Conservation (phyloP, 2,329 filamentous ascomycete species). For the Chaetomium globosum region DNA sequence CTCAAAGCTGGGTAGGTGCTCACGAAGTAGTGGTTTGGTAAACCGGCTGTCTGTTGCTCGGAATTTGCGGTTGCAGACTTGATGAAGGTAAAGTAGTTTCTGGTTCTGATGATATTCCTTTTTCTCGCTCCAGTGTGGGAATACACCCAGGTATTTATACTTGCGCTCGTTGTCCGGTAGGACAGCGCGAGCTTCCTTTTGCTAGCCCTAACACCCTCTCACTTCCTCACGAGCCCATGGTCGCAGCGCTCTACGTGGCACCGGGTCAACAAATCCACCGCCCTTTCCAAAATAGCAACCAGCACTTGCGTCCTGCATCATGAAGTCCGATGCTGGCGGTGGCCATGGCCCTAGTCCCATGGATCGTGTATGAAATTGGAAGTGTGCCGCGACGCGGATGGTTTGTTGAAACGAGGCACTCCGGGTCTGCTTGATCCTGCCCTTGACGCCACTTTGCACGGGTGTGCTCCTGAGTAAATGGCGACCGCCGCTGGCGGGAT, state of each 20-base stretch:
- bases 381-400: too few relatives aligned
- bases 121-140: background rate
- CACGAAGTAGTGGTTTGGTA: background rate
- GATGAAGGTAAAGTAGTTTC: too few relatives aligned
- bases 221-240: background rate
- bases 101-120: background rate
- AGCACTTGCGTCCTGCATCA: background rate
- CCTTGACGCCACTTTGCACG: too few relatives aligned
- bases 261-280: background rate
- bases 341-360: background rate
- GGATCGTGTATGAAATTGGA: background rate
- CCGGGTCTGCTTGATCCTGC: background rate
- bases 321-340: background rate
- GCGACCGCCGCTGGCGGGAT: too few relatives aligned
- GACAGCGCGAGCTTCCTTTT: too few relatives aligned
- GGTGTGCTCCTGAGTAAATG: too few relatives aligned
- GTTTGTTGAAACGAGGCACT: background rate
- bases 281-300: background rate
- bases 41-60: background rate
- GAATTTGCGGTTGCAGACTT: background rate
- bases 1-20: background rate
- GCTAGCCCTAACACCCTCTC: background rate
- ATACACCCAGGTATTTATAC: background rate
- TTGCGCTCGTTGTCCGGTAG: background rate
- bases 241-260: background rate